Percentiles rank a stretch among this genome's conserved stretches.
phyloP scores from a whole-genome alignment of 108 stramenopile genomes.

The Cyclotella kingstonii region DNA sequence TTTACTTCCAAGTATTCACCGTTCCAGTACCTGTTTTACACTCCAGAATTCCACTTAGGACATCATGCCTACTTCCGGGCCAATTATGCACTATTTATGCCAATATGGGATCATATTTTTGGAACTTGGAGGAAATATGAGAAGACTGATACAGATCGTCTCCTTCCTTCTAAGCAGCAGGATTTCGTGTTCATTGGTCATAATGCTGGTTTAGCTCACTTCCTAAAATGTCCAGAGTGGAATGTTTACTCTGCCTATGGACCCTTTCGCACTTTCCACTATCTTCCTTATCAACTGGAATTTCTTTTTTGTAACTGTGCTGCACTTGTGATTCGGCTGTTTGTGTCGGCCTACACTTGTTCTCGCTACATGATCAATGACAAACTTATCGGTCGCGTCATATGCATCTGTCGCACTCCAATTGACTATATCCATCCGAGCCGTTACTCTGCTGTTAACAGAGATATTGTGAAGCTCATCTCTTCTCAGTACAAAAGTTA shows the following conservation, averaged over 20 bases:
- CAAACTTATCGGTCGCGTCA: slow-evolving; percentile 58
- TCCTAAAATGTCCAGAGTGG: slow-evolving; percentile 65
- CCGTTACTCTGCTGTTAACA: slow-evolving; percentile 51
- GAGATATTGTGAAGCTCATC: slow-evolving; percentile 63
- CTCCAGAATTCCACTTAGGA: slow-evolving; percentile 72
- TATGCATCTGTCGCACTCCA: slow-evolving; percentile 61
- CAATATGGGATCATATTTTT: slow-evolving; percentile 65
- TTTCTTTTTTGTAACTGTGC: slow-evolving; percentile 51
- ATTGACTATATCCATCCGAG: slow-evolving; percentile 59
- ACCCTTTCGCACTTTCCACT: slow-evolving; percentile 50
- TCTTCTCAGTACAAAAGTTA: slow-evolving; percentile 44
- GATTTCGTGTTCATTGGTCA: slow-evolving; percentile 74
- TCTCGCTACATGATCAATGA: slow-evolving; percentile 61
- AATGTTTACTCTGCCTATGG: slow-evolving; percentile 59
- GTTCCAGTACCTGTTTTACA: slow-evolving; percentile 65
- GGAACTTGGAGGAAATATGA: slow-evolving; percentile 57
- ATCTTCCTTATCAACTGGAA: slow-evolving; percentile 54
- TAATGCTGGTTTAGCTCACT: slow-evolving; percentile 66
- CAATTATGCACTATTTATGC: slow-evolving; percentile 70
- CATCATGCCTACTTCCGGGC: slow-evolving; percentile 71
- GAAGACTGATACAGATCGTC: slow-evolving; percentile 47
- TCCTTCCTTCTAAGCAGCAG: slow-evolving; percentile 55
- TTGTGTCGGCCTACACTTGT: slow-evolving; percentile 52
- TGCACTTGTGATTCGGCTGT: slow-evolving; percentile 33
- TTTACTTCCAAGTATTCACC: slow-evolving; percentile 63